Conservation (phyloP, 83 land plant genomes). For the Thuja plicata region DNA sequence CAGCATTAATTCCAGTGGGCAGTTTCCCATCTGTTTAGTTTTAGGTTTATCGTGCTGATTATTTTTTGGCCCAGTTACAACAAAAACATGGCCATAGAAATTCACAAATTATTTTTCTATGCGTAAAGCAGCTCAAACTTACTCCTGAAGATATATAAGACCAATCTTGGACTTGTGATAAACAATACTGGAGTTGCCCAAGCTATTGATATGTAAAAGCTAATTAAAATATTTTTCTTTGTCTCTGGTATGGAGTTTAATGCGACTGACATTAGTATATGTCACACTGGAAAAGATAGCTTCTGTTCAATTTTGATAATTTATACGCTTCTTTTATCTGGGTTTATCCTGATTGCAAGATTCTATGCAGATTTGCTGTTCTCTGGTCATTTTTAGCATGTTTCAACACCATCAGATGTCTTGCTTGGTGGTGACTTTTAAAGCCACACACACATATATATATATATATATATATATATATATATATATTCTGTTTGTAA, state of each 20-base stretch:
- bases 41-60: background rate
- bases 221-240: background rate
- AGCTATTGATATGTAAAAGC: background rate
- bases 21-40: background rate
- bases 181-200: background rate
- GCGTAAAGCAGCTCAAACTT: background rate
- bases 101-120: background rate
- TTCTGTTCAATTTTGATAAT: background rate
- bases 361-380: background rate
- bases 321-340: background rate
- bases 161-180: background rate
- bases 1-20: background rate
- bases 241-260: background rate
- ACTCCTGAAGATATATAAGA: background rate
- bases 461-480: too few relatives aligned
- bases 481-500: too few relatives aligned
- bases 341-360: background rate
- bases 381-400: background rate
- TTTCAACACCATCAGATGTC: background rate
- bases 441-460: too few relatives aligned
- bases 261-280: background rate
- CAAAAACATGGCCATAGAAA: background rate
- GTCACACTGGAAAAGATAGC: background rate
- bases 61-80: constrained; percentile 5
- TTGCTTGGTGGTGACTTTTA: too few relatives aligned